phyloP scores from a whole-genome alignment of 306 rosid species.

The Vicia villosa region DNA sequence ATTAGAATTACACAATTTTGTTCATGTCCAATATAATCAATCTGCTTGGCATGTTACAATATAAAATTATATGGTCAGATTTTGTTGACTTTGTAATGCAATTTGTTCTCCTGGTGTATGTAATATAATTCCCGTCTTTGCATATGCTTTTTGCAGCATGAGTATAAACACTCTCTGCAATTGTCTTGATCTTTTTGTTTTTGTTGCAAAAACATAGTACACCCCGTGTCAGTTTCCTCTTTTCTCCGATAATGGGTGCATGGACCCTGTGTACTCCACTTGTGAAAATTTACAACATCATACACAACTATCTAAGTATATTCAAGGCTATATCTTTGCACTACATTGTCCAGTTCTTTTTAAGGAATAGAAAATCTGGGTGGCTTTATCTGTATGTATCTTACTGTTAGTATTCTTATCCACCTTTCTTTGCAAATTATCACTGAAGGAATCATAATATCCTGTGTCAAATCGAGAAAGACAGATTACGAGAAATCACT shows the following conservation, averaged over 20 bases:
- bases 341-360: slow-evolving; percentile 68
- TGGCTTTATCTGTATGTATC: slow-evolving; percentile 72
- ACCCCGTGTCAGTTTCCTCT: slow-evolving; percentile 80
- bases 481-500: too few relatives aligned
- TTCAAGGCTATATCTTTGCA: slow-evolving; percentile 80
- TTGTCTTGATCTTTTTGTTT: slow-evolving; percentile 58
- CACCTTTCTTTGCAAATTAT: slow-evolving; percentile 15
- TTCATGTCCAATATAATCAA: background rate
- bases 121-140: slow-evolving; percentile 3
- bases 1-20: slow-evolving; percentile 4
- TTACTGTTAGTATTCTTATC: background rate
- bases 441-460: too few relatives aligned
- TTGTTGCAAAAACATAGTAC: slow-evolving; percentile 77
- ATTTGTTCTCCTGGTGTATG: slow-evolving; percentile 15
- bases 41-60: background rate
- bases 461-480: too few relatives aligned
- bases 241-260: slow-evolving; percentile 84
- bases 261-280: slow-evolving; percentile 80
- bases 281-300: slow-evolving; percentile 78
- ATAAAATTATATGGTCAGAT: background rate
- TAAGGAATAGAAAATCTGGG: slow-evolving; percentile 70
- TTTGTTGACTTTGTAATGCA: slow-evolving; percentile 2
- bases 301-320: slow-evolving; percentile 63
- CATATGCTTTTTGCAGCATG: slow-evolving; percentile 52
- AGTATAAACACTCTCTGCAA: slow-evolving; percentile 70